Conservation (phyloP, 139 green algal genomes). For the Chlamydomonas asymmetrica region DNA sequence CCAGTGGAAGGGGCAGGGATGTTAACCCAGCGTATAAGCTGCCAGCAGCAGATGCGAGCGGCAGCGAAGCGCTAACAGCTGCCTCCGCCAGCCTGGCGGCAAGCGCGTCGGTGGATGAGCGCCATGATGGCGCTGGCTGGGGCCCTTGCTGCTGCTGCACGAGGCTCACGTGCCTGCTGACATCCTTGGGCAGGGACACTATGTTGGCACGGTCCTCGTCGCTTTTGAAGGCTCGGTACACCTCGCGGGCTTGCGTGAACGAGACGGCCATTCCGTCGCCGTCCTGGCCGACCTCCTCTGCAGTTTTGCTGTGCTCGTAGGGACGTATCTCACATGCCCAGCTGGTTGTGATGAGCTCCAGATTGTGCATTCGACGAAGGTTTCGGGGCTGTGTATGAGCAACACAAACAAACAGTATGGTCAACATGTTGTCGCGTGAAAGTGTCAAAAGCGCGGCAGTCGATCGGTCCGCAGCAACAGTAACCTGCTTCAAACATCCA, state of each 20-base stretch:
- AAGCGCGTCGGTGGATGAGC: slow-evolving; percentile 54
- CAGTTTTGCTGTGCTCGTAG: slow-evolving; percentile 30
- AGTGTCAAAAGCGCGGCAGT: neutral
- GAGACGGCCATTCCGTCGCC: slow-evolving; percentile 73
- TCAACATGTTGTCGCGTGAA: neutral
- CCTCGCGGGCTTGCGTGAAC: neutral
- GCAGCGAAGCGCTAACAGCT: slow-evolving; percentile 37
- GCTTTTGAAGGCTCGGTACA: slow-evolving; percentile 17
- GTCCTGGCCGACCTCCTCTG: slow-evolving; percentile 47
- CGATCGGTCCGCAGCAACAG: too few relatives aligned
- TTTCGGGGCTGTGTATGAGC: slow-evolving; percentile 9
- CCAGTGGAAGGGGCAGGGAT: slow-evolving; percentile 44
- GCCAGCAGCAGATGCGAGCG: slow-evolving; percentile 38
- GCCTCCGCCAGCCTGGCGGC: slow-evolving; percentile 57
- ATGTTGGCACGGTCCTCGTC: slow-evolving; percentile 4
- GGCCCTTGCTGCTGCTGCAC: slow-evolving; percentile 24
- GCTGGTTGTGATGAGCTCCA: slow-evolving; percentile 74
- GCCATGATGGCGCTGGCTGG: slow-evolving; percentile 7
- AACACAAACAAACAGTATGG: neutral
- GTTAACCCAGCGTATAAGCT: slow-evolving; percentile 41
- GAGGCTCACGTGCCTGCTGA: neutral
- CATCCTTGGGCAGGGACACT: neutral
- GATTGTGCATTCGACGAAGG: slow-evolving; percentile 30
- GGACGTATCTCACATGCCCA: slow-evolving; percentile 53
- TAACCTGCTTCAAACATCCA: too few relatives aligned